Percentiles rank a stretch among this genome's conserved stretches.
Evolutionary conservation across 441 rosid genomes (phyloP).

Genomic region (Erodium chrysanthum): DNA sequence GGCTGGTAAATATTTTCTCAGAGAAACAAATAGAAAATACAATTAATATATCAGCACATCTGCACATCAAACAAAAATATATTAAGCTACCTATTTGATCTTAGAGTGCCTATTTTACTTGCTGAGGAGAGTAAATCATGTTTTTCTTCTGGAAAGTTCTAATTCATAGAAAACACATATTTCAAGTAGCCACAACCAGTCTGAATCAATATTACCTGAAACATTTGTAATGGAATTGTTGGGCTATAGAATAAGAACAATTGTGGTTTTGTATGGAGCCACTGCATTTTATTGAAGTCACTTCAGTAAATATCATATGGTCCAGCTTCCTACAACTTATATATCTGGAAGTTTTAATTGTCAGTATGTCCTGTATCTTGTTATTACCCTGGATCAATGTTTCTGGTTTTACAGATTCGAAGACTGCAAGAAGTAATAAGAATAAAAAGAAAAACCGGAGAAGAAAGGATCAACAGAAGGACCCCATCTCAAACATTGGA

Average conservation of each 20-base stretch:
- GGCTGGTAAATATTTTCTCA: neutral
- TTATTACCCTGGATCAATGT: neutral
- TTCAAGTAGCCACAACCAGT: neutral
- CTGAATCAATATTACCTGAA: neutral
- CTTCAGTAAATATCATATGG: neutral
- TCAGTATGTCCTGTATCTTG: neutral
- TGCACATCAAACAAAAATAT: too few species aligned
- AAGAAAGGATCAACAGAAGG: conserved; percentile 32
- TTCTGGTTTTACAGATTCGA: conserved; percentile 25
- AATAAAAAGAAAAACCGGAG: conserved; percentile 38
- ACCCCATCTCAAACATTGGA: conserved; percentile 18
- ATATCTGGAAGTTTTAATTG: neutral
- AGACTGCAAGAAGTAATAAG: conserved; percentile 30
- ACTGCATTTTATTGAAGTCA: neutral
- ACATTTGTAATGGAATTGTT: neutral
- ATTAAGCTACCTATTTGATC: neutral
- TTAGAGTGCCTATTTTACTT: neutral
- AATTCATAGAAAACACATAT: neutral
- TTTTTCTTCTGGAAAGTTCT: neutral
- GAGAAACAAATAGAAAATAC: neutral
- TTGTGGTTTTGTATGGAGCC: neutral
- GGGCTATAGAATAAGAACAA: neutral
- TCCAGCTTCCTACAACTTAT: neutral
- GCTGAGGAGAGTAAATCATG: neutral
- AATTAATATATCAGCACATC: neutral